These are phyloP conservation scores for Pisolithus thermaeus DNA, from an alignment of 1,284 basidiomycete species.

Conservation along the genomic window DNA sequence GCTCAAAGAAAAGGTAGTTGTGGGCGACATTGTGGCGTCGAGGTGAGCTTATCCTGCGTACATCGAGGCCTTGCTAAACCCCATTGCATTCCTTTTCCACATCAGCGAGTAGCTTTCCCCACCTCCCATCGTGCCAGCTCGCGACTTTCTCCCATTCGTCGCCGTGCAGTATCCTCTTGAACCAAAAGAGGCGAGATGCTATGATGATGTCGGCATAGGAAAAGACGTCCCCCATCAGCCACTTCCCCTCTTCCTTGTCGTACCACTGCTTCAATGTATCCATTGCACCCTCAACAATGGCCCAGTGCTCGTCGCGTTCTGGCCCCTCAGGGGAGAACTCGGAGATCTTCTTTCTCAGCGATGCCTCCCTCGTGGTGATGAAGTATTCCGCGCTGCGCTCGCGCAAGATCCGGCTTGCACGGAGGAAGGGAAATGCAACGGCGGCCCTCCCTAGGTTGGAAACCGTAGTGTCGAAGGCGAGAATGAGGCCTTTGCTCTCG, in stretches of 20 bases:
- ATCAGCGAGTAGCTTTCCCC: no score
- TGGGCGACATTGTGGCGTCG: no score
- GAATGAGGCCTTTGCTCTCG: constrained; percentile 24
- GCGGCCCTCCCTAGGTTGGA: not conserved
- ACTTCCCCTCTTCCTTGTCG: constrained; percentile 13
- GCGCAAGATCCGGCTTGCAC: constrained; percentile 13
- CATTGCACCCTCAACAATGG: constrained; percentile 8
- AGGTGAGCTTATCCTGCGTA: constrained; percentile 84
- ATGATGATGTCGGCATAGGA: no score
- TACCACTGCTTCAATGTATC: constrained; percentile 13
- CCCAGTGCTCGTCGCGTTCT: constrained; percentile 20
- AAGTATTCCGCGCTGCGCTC: constrained; percentile 15
- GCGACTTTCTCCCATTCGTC: no score
- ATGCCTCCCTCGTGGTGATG: not conserved
- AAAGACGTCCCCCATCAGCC: constrained; percentile 23
- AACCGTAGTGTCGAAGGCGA: constrained; percentile 15
- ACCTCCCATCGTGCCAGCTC: no score
- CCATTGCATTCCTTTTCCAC: no score
- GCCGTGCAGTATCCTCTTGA: no score
- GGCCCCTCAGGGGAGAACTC: constrained; percentile 23
- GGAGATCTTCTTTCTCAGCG: constrained; percentile 3
- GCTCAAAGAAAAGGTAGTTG: no score
- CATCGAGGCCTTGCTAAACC: constrained; percentile 57
- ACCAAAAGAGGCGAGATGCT: no score
- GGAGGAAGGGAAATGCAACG: constrained; percentile 10